Conservation (phyloP, 257 asterid genomes). For the Penstemon newberryi region DNA sequence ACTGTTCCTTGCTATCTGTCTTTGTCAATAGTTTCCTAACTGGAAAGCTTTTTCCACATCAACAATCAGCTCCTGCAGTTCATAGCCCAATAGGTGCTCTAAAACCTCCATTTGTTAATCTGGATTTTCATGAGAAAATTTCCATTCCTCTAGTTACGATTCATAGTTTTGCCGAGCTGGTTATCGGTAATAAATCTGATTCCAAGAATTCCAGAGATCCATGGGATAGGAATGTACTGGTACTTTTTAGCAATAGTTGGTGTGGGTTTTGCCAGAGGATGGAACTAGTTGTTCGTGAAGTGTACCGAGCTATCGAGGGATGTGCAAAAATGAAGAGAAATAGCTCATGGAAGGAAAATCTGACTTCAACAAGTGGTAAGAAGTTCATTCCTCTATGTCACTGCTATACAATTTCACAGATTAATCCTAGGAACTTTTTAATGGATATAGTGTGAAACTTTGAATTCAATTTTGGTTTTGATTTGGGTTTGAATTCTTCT, state of each 20-base stretch:
- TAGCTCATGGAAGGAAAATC: constrained; percentile 49
- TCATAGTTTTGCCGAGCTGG: constrained; percentile 66
- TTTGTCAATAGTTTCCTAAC: constrained; percentile 59
- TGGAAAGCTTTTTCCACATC: constrained; percentile 69
- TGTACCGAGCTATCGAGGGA: constrained; percentile 62
- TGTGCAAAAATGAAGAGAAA: constrained; percentile 45
- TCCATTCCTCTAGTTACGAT: constrained; percentile 72
- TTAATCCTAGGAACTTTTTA: too few species aligned
- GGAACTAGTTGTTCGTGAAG: constrained; percentile 96
- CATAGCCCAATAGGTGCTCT: constrained; percentile 55
- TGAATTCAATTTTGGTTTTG: too few species aligned
- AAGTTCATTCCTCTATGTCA: constrained; percentile 15
- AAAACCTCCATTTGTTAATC: constrained; percentile 87
- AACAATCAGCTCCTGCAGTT: constrained; percentile 55
- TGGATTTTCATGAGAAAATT: constrained; percentile 80
- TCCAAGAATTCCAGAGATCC: constrained; percentile 41
- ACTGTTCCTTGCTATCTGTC: constrained; percentile 49
- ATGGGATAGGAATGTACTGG: constrained; percentile 62
- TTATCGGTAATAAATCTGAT: constrained; percentile 57
- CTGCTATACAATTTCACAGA: too few species aligned
- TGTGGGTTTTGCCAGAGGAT: constrained; percentile 97
- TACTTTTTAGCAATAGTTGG: constrained; percentile 85
- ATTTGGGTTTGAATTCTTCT: too few species aligned
- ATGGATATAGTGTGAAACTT: too few species aligned
- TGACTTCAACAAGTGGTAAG: constrained; percentile 46